These are phyloP conservation scores for Saccharum officinarum DNA, from an alignment of 176 grass and related monocot species.

Conservation along the genomic window DNA sequence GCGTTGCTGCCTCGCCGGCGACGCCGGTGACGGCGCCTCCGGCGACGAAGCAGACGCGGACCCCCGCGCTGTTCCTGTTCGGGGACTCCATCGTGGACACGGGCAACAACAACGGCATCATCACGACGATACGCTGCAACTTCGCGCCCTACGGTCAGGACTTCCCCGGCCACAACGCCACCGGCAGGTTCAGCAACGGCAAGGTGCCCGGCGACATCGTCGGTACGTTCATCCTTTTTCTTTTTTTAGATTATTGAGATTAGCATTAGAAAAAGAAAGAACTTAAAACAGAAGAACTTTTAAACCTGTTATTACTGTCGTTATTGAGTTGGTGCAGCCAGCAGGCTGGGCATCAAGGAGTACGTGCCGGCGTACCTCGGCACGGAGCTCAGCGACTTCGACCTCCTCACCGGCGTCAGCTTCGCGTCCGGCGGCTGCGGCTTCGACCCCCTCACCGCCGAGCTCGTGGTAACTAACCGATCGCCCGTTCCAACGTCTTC, in stretches of 20 bases:
- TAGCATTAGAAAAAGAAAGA: background rate
- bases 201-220: slow-evolving; percentile 66
- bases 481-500: background rate
- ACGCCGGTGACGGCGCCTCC: background rate
- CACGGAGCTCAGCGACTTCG: slow-evolving; percentile 57
- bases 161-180: slow-evolving; percentile 59
- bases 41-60: background rate
- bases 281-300: background rate
- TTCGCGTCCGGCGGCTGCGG: slow-evolving; percentile 83
- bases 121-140: slow-evolving; percentile 46
- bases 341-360: slow-evolving; percentile 64
- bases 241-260: background rate
- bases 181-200: slow-evolving; percentile 85
- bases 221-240: slow-evolving; percentile 28
- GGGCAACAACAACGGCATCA: slow-evolving; percentile 78
- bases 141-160: slow-evolving; percentile 74
- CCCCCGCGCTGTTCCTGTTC: slow-evolving; percentile 63
- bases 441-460: slow-evolving; percentile 73
- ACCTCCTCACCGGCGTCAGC: slow-evolving; percentile 87
- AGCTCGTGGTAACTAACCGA: slow-evolving; percentile 45
- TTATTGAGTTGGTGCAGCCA: slow-evolving; percentile 40
- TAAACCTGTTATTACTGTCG: background rate
- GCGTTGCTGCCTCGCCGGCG: background rate
- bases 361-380: slow-evolving; percentile 78
- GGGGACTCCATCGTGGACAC: slow-evolving; percentile 82